Evolutionary conservation across 2,329 filamentous ascomycete genomes (phyloP), one percentile per base, ranked within the genome.

Genomic region (Calonectria henricotiae): DNA sequence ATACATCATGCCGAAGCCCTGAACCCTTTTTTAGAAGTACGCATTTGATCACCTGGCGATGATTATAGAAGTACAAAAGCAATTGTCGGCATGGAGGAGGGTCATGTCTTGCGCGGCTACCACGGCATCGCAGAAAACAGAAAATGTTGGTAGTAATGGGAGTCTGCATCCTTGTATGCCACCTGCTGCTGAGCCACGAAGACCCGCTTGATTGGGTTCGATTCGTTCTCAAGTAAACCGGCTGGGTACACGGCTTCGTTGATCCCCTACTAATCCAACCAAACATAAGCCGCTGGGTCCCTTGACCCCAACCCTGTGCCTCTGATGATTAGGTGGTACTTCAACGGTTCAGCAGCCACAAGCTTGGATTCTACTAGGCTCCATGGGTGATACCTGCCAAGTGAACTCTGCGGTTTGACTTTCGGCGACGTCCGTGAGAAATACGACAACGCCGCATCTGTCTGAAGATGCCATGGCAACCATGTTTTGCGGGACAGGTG

Each of bases 341-440:
- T 25, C 51, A 58, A 58, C 51, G 51, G 51, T 11, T n/a, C 15
- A 13, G 12, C 20, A 58, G 51, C 51, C 51, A 37, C 51, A 1
- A 20, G 32, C n/a, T 15, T 37, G 32, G n/a, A 15, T 15, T 23
- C 47, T 4, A 15, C 51, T 11, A 58, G 25, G 32, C 51, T 23
- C 32, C 20, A 25, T 27, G 20, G 20, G 17, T 2, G 32, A 39
- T 23, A 35, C 15, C 20, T 25, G 8, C 32, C 6, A 15, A 17
- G 13, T 20, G 4, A 39, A 23, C 51, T 13, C 32, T 25, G 8
- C 20, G 5, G n/a, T 58, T 39, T 27, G 20, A 37, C 51, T 58
- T 58, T 58, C 51, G 51, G 51, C 8, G 35, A 58, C 30, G 51
- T 39, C 51, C 51, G 51, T 17, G 32, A 55, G 35, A 37, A 32